A percentile compares a stretch with the other conserved stretches of the same genome.
These are phyloP conservation scores for Neotropicomus parvogracilis DNA, from an alignment of 1,284 basidiomycete species.

Conservation along the genomic window DNA sequence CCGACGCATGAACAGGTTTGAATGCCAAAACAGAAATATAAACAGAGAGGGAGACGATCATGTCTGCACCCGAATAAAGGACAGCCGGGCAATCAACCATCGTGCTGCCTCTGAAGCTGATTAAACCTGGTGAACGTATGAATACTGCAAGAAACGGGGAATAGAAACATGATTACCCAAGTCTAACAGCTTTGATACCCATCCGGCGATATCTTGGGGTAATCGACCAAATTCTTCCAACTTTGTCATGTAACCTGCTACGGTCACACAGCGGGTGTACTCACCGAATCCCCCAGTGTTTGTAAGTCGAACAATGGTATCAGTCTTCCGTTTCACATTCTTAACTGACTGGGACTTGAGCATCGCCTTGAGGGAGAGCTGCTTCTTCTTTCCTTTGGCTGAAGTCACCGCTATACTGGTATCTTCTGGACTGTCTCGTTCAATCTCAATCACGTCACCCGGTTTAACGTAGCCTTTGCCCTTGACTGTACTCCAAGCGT, in stretches of 20 bases:
- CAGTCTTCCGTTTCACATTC: constrained; percentile 46
- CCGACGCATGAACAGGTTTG: constrained; percentile 38
- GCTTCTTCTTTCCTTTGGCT: constrained; percentile 55
- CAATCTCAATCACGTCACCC: constrained; percentile 59
- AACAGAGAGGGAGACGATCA: constrained; percentile 67
- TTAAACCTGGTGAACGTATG: constrained; percentile 43
- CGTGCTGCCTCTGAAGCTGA: constrained; percentile 56
- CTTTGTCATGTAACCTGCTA: constrained; percentile 1
- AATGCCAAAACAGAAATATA: constrained; percentile 69
- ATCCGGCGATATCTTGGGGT: constrained; percentile 62
- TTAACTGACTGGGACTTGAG: constrained; percentile 53
- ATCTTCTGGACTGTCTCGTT: constrained; percentile 49
- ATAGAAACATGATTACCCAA: constrained; percentile 48
- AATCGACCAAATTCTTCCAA: constrained; percentile 67
- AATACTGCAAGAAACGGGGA: neutral
- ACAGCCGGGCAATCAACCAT: constrained; percentile 69
- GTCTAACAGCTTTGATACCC: constrained; percentile 73
- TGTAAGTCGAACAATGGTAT: constrained; percentile 65
- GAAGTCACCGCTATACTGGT: constrained; percentile 25
- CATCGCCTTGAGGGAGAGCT: constrained; percentile 63
- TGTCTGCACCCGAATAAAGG: constrained; percentile 62
- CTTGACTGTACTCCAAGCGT: constrained; percentile 77
- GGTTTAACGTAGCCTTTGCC: constrained; percentile 64
- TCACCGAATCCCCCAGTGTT: constrained; percentile 67
- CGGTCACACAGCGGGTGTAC: neutral